Conservation (phyloP, 1,139 yeast species). For the Lodderomyces beijingensis region DNA sequence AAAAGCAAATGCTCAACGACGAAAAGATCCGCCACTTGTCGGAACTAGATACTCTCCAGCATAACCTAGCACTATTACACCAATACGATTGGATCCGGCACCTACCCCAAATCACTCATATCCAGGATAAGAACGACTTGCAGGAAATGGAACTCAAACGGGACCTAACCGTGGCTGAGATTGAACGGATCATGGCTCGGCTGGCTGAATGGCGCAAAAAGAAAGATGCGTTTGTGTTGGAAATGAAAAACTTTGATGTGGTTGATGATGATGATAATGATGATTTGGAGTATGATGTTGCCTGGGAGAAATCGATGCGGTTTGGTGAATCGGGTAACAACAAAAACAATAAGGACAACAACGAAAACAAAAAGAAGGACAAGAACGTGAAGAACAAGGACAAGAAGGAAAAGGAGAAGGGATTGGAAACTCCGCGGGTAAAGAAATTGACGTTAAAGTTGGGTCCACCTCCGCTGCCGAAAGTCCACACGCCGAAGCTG, state of each 20-base stretch:
- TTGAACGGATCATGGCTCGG: constrained; percentile 42
- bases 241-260: constrained; percentile 10
- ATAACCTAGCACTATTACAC: constrained; percentile 41
- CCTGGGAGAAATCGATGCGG: background rate
- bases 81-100: constrained; percentile 55
- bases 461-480: background rate
- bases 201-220: constrained; percentile 43
- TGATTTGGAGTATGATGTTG: constrained; percentile 1
- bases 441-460: background rate
- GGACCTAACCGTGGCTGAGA: constrained; percentile 47
- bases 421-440: background rate
- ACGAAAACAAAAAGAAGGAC: background rate
- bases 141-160: constrained; percentile 50
- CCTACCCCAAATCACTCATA: constrained; percentile 50
- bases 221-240: constrained; percentile 18
- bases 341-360: background rate
- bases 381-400: background rate
- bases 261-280: constrained; percentile 9
- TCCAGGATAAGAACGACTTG: constrained; percentile 42
- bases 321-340: background rate
- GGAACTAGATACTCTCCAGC: constrained; percentile 49
- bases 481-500: background rate
- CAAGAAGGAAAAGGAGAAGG: background rate
- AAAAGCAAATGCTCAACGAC: constrained; percentile 53
- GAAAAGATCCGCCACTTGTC: constrained; percentile 49